A percentile compares a stretch with the other conserved stretches of the same genome.
These are phyloP conservation scores for Eimeria praecox DNA, from an alignment of 169 alveolate species.

Conservation along the genomic window DNA sequence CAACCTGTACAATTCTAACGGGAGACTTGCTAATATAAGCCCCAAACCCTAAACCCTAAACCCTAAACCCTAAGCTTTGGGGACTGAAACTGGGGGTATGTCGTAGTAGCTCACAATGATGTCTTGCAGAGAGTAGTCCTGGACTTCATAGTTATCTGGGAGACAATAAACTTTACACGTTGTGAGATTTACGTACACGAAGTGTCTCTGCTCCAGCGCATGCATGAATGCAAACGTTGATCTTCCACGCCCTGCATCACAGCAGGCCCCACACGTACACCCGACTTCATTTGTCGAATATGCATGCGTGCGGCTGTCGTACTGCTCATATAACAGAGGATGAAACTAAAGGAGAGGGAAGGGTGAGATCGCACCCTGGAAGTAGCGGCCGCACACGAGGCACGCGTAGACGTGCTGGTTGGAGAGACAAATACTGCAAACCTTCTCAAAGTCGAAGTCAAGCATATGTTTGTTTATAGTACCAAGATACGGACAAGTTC, in stretches of 20 bases:
- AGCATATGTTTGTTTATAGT: slow-evolving; percentile 96
- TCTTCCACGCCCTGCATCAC: slow-evolving; percentile 93
- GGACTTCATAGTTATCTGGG: slow-evolving; percentile 95
- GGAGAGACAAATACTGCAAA: slow-evolving; percentile 97
- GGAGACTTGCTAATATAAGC: too few species aligned
- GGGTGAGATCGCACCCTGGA: too few species aligned
- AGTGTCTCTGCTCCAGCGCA: slow-evolving; percentile 97
- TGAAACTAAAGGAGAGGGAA: too few species aligned
- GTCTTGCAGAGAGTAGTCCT: slow-evolving; percentile 97
- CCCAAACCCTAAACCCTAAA: slow-evolving; percentile 11
- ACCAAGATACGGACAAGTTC: slow-evolving; percentile 96
- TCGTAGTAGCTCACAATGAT: slow-evolving; percentile 88
- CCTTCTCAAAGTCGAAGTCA: slow-evolving; percentile 99
- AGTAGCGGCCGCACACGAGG: slow-evolving; percentile 98
- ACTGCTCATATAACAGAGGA: too few species aligned
- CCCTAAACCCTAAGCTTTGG: neutral
- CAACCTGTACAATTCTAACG: too few species aligned
- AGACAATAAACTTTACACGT: slow-evolving; percentile 94
- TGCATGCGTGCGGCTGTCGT: too few species aligned
- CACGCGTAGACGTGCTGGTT: slow-evolving; percentile 98
- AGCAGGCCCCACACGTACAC: neutral
- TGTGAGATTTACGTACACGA: slow-evolving; percentile 96
- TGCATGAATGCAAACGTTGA: slow-evolving; percentile 98
- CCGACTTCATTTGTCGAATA: neutral
- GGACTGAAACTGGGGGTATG: too few species aligned